Percentiles rank a stretch among this genome's conserved stretches.
phyloP scores from a whole-genome alignment of 139 green algal species.

The Chlorokybus atmophyticus region DNA sequence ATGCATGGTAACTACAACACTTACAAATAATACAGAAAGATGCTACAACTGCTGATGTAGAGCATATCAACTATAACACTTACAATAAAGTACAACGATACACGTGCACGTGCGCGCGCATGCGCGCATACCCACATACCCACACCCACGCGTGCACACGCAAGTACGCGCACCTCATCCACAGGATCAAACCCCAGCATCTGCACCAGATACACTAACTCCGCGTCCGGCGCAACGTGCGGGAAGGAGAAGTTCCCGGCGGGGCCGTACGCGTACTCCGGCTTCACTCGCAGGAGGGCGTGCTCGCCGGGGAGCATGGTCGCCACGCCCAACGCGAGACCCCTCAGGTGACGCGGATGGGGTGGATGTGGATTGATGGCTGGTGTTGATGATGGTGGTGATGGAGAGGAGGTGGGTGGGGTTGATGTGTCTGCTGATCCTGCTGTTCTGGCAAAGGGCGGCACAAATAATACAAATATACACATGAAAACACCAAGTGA shows the following conservation, averaged over 20 bases:
- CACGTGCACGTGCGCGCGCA: too few relatives aligned
- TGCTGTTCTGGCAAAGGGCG: too few relatives aligned
- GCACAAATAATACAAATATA: too few relatives aligned
- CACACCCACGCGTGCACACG: not conserved
- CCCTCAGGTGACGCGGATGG: too few relatives aligned
- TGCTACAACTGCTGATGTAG: not conserved
- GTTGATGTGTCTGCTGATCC: too few relatives aligned
- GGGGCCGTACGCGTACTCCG: conserved; percentile 15
- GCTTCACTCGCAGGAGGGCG: conserved; percentile 1
- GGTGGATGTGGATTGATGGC: too few relatives aligned
- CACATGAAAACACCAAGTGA: too few relatives aligned
- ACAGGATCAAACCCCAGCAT: conserved; percentile 17
- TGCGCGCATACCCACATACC: too few relatives aligned
- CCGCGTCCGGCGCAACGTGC: conserved; percentile 22
- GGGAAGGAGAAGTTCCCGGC: conserved; percentile 34
- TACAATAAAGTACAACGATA: not conserved
- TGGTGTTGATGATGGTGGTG: too few relatives aligned
- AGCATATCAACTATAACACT: not conserved
- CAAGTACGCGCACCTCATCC: conserved; percentile 6
- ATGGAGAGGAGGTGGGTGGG: too few relatives aligned
- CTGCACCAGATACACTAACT: conserved; percentile 23
- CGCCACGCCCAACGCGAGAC: conserved; percentile 9
- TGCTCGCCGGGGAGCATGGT: conserved; percentile 20
- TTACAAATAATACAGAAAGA: conserved; percentile 5
- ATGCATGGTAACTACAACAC: too few relatives aligned